These are phyloP conservation scores for Spathaspora arborariae DNA, from an alignment of 805 yeast genomes.

Conservation along the genomic window DNA sequence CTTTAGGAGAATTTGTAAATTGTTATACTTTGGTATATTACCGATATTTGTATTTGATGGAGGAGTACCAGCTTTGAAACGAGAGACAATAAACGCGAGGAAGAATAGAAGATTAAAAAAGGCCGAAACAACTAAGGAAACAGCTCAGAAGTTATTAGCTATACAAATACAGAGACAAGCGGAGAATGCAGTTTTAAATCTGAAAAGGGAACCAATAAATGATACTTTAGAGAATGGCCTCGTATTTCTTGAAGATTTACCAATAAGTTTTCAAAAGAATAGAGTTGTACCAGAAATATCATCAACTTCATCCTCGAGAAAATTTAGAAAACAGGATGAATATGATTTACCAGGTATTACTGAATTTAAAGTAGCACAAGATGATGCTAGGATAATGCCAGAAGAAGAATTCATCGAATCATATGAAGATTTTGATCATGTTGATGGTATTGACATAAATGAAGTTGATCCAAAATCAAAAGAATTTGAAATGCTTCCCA, in stretches of 20 bases:
- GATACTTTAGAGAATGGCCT: constrained; percentile 9
- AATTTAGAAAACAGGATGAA: constrained; percentile 65
- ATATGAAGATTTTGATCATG: constrained; percentile 50
- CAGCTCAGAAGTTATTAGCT: constrained; percentile 80
- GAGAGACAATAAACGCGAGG: constrained; percentile 71
- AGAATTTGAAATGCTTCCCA: constrained; percentile 74
- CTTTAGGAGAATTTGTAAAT: constrained; percentile 86
- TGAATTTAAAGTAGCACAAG: constrained; percentile 46
- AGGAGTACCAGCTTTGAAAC: constrained; percentile 82
- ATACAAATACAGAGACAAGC: constrained; percentile 66
- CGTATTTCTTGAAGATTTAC: constrained; percentile 17
- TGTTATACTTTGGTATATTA: constrained; percentile 77
- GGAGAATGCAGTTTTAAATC: constrained; percentile 16
- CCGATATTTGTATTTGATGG: constrained; percentile 97
- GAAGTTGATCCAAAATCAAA: constrained; percentile 79
- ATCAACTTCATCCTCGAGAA: constrained; percentile 3
- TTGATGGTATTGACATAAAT: constrained; percentile 68
- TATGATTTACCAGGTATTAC: constrained; percentile 77
- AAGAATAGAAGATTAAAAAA: constrained; percentile 72
- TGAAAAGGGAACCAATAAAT: constrained; percentile 1
- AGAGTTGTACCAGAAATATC: constrained; percentile 6
- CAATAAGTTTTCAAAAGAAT: constrained; percentile 6
- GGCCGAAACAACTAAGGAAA: constrained; percentile 60
- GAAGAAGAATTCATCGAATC: constrained; percentile 67
- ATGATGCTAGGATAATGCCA: constrained; percentile 72